Evolutionary conservation across 352 stramenopile species (phyloP).

Genomic region (Phytophthora capsici): DNA sequence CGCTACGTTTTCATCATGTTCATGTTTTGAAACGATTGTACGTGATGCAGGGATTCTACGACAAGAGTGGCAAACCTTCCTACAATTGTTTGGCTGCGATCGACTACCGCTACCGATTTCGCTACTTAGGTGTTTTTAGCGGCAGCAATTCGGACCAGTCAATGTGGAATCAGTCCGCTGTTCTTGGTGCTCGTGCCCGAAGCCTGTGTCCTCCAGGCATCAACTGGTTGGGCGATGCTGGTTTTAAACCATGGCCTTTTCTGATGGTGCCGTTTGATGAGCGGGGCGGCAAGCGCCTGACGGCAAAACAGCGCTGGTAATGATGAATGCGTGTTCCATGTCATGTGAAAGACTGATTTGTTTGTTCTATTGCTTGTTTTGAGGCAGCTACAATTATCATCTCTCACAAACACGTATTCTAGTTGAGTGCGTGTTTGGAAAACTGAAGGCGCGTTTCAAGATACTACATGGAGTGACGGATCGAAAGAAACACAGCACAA

Average conservation of each 20-base stretch:
- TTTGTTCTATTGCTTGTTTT: neutral
- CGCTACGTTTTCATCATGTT: neutral
- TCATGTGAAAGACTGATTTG: neutral
- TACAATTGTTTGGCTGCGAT: conserved; percentile 23
- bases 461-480: neutral
- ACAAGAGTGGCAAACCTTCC: conserved; percentile 21
- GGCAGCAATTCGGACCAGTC: conserved; percentile 16
- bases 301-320: conserved; percentile 2
- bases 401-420: neutral
- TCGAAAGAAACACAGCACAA: neutral
- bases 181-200: neutral
- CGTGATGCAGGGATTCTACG: conserved; percentile 27
- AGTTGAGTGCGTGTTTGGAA: conserved; percentile 7
- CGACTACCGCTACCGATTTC: conserved; percentile 15
- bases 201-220: conserved; percentile 7
- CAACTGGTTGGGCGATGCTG: conserved; percentile 16
- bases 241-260: conserved; percentile 18
- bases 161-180: conserved; percentile 20
- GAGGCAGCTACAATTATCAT: conserved; percentile 12
- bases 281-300: conserved; percentile 1
- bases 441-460: conserved; percentile 4
- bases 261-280: conserved; percentile 17
- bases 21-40: no score
- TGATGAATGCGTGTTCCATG: no score
- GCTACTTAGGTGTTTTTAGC: conserved; percentile 18